phyloP scores from a whole-genome alignment of 805 yeast species.

The Hanseniaspora singularis region DNA sequence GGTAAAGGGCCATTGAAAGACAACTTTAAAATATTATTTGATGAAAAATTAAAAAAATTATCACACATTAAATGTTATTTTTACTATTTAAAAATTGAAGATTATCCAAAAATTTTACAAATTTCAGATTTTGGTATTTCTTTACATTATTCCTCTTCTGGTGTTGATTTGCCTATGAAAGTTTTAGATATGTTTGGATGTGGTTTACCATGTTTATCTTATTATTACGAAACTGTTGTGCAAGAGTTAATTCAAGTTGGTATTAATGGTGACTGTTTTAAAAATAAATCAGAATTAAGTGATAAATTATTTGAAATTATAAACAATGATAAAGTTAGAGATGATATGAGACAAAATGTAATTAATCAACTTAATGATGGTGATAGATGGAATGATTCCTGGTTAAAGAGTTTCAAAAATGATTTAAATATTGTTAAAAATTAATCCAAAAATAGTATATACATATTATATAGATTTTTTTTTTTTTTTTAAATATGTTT shows the following conservation, averaged over 20 bases:
- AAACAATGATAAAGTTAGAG: background rate
- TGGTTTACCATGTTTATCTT: conserved; percentile 80
- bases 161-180: conserved; percentile 94
- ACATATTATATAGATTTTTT: too few species aligned
- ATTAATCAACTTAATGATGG: background rate
- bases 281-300: background rate
- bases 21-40: conserved; percentile 42
- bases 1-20: conserved; percentile 84
- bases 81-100: conserved; percentile 66
- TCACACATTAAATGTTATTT: conserved; percentile 49
- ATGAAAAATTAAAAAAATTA: conserved; percentile 31
- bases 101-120: conserved; percentile 65
- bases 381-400: conserved; percentile 11
- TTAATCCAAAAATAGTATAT: background rate
- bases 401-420: conserved; percentile 1
- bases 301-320: background rate
- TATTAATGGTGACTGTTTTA: conserved; percentile 48
- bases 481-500: too few species aligned
- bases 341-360: background rate
- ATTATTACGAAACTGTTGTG: conserved; percentile 57
- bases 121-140: conserved; percentile 83
- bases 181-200: conserved; percentile 92
- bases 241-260: conserved; percentile 61
- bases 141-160: conserved; percentile 81
- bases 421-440: background rate